phyloP scores from a whole-genome alignment of 2,329 filamentous ascomycete genomes.

The Fusarium annulatum region DNA sequence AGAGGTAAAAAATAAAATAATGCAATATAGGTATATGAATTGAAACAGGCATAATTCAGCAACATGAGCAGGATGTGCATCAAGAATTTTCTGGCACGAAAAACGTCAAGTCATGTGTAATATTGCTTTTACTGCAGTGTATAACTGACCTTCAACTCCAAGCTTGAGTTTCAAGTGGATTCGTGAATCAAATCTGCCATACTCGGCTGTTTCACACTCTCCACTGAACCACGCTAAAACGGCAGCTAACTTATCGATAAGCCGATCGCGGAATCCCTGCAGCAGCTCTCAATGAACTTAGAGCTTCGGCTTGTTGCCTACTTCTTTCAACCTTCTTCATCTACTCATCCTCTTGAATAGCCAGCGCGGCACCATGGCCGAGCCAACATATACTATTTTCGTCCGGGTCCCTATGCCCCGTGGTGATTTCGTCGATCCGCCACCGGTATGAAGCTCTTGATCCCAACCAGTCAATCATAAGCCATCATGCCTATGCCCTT shows the following conservation, averaged over 20 bases:
- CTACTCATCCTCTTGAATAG: slow-evolving; percentile 19
- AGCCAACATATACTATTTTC: slow-evolving; percentile 78
- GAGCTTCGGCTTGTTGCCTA: slow-evolving; percentile 29
- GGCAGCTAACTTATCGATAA: slow-evolving; percentile 41
- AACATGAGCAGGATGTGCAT: accelerated
- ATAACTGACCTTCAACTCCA: neutral
- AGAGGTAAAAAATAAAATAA: neutral
- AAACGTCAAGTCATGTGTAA: neutral
- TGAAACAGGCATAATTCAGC: neutral
- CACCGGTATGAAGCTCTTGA: slow-evolving; percentile 68
- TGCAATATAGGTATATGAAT: neutral
- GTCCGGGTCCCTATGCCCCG: slow-evolving; percentile 90
- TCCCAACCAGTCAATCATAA: slow-evolving; percentile 1
- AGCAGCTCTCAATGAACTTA: slow-evolving; percentile 26
- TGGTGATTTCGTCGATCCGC: slow-evolving; percentile 89
- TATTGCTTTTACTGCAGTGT: neutral
- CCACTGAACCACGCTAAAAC: slow-evolving; percentile 20
- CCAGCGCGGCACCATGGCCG: slow-evolving; percentile 54
- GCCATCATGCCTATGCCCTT: slow-evolving; percentile 32
- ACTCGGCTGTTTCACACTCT: slow-evolving; percentile 21
- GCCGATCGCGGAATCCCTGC: slow-evolving; percentile 39
- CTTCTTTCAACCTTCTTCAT: slow-evolving; percentile 32
- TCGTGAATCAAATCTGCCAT: neutral
- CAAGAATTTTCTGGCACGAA: neutral
- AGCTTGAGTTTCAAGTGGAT: neutral